Base-by-base conservation (phyloP, 805 yeast genomes). In the Candida sakaeoensis region DNA sequence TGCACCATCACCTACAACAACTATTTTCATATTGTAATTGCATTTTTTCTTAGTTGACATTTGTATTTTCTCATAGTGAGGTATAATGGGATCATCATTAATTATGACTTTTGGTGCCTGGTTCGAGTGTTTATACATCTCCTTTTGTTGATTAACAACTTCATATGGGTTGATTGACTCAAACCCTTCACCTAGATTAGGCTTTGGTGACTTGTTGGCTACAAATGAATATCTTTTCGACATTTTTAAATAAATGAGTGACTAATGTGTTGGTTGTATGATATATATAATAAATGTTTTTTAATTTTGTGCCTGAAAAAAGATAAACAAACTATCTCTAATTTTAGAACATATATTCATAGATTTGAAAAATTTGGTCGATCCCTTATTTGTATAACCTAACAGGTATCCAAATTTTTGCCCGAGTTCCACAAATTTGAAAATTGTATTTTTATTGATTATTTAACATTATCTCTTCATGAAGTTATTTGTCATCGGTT, bases 1-100 rank as follows among this genome's bases (percentile, higher is more conserved):
- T 13, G 87, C 90, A 51, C 91, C 89, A 58, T 87, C 96, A 6
- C 96, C 95, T 8, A 88, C 93, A 19, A 84, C 84, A 9, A 87
- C 95, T 5, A 85, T 63, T 54, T 85, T 85, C 65, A 67, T 60
- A 21, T 55, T 48, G 29, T 53, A 51, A 13, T 46, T 38, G 3
- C 24, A 27, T 7, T 51, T 49, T 24, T 47, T 50, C 31, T 53
- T 53, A 19, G 43, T 45, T 45, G 55, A 58, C 13, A 46, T 43
- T 6, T 51, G 45, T 39, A 58, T 62, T 44, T 63, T 56, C 10
- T 53, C 47, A 45, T 61, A 68, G 22, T 55, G 38, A 10, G 73
- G 72, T 15, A 65, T 60, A 16, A 50, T 42, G 1, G 72, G 71
- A 41, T 62, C 63, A 37, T 64, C 70, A 37, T 63, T 48, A 30